Evolutionary conservation across 768 basidiomycete genomes (phyloP).

Genomic region (Royoungia palumana): DNA sequence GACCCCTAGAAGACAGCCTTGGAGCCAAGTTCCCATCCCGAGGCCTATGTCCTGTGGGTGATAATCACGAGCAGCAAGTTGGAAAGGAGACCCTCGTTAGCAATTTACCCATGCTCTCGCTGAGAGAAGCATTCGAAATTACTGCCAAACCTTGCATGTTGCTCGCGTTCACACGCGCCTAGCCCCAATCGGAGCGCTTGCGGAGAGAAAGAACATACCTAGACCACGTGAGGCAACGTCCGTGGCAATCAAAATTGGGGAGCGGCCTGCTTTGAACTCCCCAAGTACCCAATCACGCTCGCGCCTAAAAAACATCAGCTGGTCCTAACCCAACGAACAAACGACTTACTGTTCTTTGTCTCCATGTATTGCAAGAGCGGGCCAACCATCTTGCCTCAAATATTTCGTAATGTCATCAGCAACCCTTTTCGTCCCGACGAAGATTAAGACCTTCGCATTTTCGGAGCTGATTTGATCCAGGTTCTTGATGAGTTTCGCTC

Average conservation of each 20-base stretch:
- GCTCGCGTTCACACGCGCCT: slow-evolving; percentile 31
- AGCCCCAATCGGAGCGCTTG: slow-evolving; percentile 32
- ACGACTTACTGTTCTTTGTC: slow-evolving; percentile 92
- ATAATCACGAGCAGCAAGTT: slow-evolving; percentile 23
- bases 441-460: slow-evolving; percentile 98
- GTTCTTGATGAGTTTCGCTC: slow-evolving; percentile 92
- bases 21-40: slow-evolving; percentile 18
- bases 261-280: slow-evolving; percentile 98
- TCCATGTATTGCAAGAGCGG: slow-evolving; percentile 98
- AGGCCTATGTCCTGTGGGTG: slow-evolving; percentile 26
- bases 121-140: slow-evolving; percentile 21
- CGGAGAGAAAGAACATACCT: slow-evolving; percentile 70
- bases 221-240: slow-evolving; percentile 99
- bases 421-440: slow-evolving; percentile 95
- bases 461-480: slow-evolving; percentile 94
- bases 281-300: slow-evolving; percentile 99
- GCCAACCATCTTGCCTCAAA: slow-evolving; percentile 97
- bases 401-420: slow-evolving; percentile 99
- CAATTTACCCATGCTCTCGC: slow-evolving; percentile 23
- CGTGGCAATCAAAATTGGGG: slow-evolving; percentile 97
- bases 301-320: slow-evolving; percentile 46
- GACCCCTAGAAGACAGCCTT: slow-evolving; percentile 16
- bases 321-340: neutral
- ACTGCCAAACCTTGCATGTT: slow-evolving; percentile 28
- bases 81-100: slow-evolving; percentile 15